Conservation (phyloP, 2,329 filamentous ascomycete species). For the Aspergillus ustus region DNA sequence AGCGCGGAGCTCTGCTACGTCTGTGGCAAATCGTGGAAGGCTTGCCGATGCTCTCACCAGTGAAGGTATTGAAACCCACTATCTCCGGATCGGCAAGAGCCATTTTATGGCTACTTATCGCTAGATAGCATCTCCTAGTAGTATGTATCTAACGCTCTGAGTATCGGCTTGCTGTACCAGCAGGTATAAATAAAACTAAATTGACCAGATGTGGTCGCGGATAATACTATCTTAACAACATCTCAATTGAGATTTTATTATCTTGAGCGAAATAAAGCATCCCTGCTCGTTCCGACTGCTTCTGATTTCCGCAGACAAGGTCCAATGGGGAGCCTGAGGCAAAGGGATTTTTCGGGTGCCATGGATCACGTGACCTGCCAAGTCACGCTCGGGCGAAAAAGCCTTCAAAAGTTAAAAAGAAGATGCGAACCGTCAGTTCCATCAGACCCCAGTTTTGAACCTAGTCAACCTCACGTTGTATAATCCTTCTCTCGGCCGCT, state of each 20-base stretch:
- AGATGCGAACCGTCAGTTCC: constrained; percentile 24
- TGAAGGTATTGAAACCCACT: not conserved
- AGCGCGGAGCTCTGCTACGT: constrained; percentile 14
- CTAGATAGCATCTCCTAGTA: too few relatives aligned
- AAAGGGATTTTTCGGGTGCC: constrained; percentile 20
- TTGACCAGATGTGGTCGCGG: too few relatives aligned
- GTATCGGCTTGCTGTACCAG: too few relatives aligned
- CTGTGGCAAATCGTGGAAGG: constrained; percentile 8
- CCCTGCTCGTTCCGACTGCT: constrained; percentile 13
- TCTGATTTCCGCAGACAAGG: not conserved
- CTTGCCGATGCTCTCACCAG: not conserved
- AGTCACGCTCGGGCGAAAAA: constrained; percentile 30
- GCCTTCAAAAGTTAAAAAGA: constrained; percentile 23
- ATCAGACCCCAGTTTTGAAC: constrained; percentile 22
- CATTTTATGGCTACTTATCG: too few relatives aligned
- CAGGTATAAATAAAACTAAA: too few relatives aligned
- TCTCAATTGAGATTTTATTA: not conserved
- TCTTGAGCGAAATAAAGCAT: constrained; percentile 2
- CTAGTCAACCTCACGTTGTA: constrained; percentile 12
- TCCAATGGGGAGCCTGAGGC: constrained; percentile 19
- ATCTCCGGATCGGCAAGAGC: not conserved
- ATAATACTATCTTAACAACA: too few relatives aligned
- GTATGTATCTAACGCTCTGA: too few relatives aligned
- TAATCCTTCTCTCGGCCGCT: not conserved
- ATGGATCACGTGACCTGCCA: constrained; percentile 23